Evolutionary conservation across 1,284 basidiomycete species (phyloP).

Genomic region (Tylopilus sp.): DNA sequence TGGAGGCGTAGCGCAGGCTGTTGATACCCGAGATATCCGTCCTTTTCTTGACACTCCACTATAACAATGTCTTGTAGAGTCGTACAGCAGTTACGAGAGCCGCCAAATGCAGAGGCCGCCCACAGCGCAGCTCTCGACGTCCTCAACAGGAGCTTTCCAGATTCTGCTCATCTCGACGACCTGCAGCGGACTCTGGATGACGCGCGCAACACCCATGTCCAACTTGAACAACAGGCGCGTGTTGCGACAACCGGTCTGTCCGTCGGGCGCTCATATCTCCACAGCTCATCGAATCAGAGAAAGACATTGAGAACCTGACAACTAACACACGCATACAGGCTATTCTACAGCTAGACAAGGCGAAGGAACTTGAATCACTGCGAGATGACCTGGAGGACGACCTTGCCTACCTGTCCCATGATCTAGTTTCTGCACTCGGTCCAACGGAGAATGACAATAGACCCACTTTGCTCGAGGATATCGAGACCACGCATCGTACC

Average conservation of each 20-base stretch:
- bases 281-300: constrained; percentile 58
- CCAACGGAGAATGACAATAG: constrained; percentile 40
- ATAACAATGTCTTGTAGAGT: constrained; percentile 46
- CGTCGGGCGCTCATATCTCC: constrained; percentile 40
- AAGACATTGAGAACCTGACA: constrained; percentile 43
- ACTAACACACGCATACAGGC: constrained; percentile 42
- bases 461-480: constrained; percentile 72
- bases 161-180: constrained; percentile 46
- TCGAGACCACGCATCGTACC: constrained; percentile 70
- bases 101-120: constrained; percentile 43
- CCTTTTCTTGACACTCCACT: neutral
- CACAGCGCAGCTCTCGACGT: constrained; percentile 40
- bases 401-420: constrained; percentile 61
- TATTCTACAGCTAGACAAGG: constrained; percentile 50
- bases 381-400: constrained; percentile 77
- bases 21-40: constrained; percentile 21
- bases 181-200: constrained; percentile 41
- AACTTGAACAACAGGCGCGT: constrained; percentile 45
- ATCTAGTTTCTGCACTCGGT: constrained; percentile 56
- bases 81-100: constrained; percentile 47
- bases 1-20: constrained; percentile 1
- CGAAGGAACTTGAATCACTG: constrained; percentile 70
- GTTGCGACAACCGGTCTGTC: constrained; percentile 5
- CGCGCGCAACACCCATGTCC: constrained; percentile 35
- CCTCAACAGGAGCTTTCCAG: constrained; percentile 46